phyloP scores from a whole-genome alignment of 2,329 filamentous ascomycete genomes.

The Teratosphaeria destructans region DNA sequence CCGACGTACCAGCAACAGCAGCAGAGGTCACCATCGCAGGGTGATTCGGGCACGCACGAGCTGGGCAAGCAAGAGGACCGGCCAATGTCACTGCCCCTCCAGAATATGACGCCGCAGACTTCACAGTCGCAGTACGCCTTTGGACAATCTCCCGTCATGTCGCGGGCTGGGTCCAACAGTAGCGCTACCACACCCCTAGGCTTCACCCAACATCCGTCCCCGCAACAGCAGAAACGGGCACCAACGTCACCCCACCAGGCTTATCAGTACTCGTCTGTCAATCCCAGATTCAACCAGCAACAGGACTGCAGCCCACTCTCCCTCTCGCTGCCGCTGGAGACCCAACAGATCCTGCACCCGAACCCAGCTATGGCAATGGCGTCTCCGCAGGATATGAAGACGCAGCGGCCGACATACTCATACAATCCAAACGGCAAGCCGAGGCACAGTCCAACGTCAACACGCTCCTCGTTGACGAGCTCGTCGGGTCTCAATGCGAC shows the following conservation, averaged over 20 bases:
- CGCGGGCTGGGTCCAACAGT: slow-evolving; percentile 11
- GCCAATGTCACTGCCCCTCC: slow-evolving; percentile 34
- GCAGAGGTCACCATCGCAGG: slow-evolving; percentile 18
- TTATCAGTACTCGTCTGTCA: slow-evolving; percentile 5
- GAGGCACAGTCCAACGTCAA: slow-evolving; percentile 20
- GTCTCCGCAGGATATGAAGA: slow-evolving; percentile 23
- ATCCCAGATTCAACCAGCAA: slow-evolving; percentile 3
- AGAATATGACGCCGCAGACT: slow-evolving; percentile 5
- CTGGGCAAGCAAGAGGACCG: slow-evolving; percentile 16
- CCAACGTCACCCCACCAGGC: slow-evolving; percentile 17
- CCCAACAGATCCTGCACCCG: slow-evolving; percentile 39
- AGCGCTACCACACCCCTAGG: slow-evolving; percentile 12
- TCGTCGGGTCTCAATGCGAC: slow-evolving; percentile 30
- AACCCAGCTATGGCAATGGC: slow-evolving; percentile 12
- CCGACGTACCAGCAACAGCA: slow-evolving; percentile 19
- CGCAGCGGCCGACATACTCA: slow-evolving; percentile 32
- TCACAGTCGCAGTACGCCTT: slow-evolving; percentile 8
- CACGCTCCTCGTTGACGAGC: slow-evolving; percentile 15
- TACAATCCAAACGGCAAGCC: slow-evolving; percentile 35
- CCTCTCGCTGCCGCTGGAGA: slow-evolving; percentile 41
- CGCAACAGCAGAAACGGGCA: slow-evolving; percentile 12
- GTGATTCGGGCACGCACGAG: slow-evolving; percentile 7
- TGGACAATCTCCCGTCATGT: slow-evolving; percentile 17
- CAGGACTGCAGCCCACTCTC: slow-evolving; percentile 32
- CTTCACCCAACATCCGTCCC: slow-evolving; percentile 4